Evolutionary conservation across 2,329 filamentous ascomycete genomes (phyloP).

Genomic region (Colletotrichum tropicale): DNA sequence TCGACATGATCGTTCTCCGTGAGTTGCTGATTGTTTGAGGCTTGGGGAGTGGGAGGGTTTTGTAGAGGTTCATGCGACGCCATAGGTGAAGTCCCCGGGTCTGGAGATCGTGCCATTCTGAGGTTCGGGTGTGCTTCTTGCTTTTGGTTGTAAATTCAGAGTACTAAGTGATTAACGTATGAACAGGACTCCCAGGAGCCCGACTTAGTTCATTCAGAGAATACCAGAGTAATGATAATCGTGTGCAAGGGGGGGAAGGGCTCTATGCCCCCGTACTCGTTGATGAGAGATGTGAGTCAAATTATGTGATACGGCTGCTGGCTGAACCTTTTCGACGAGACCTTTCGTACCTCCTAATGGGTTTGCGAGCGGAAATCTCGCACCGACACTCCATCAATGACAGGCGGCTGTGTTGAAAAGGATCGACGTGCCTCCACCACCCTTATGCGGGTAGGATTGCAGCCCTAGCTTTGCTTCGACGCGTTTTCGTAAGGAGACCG

Average conservation of each 20-base stretch:
- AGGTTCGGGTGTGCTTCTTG: not conserved
- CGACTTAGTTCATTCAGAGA: not conserved
- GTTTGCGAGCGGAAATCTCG: not conserved
- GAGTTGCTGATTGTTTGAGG: not conserved
- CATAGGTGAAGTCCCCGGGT: not conserved
- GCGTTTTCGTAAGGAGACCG: not conserved
- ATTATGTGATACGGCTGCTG: not conserved
- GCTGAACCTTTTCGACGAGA: not conserved
- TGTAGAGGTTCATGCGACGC: not conserved
- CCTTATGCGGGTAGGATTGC: not conserved
- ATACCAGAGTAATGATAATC: not conserved
- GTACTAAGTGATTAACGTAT: too few relatives aligned
- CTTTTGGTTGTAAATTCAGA: not conserved
- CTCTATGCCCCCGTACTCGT: too few relatives aligned
- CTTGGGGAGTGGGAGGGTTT: accelerated
- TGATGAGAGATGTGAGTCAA: not conserved
- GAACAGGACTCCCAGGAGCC: too few relatives aligned
- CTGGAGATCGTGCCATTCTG: accelerated
- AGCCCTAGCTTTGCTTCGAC: not conserved
- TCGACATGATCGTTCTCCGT: not conserved
- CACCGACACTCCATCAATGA: not conserved
- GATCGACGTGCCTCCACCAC: not conserved
- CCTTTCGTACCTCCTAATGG: not conserved
- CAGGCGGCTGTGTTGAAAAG: not conserved
- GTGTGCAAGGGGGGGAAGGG: not conserved